Conservation (phyloP, 768 basidiomycete species). For the Macrocybe gigantea region DNA sequence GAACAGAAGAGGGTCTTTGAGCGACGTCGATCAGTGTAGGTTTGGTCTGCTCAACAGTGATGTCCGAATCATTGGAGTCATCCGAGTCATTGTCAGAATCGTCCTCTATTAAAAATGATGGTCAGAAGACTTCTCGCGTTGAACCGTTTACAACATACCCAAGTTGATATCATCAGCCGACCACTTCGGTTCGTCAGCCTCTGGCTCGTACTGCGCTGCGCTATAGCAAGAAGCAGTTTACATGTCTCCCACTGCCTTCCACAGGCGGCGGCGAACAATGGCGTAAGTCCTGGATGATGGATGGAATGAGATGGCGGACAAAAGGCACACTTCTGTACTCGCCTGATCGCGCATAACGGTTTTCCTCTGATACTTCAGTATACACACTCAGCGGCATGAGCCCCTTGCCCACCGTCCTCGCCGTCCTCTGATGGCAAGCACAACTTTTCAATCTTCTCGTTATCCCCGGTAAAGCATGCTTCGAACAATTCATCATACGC, state of each 20-base stretch:
- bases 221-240: slow-evolving; percentile 52
- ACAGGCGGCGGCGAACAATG: slow-evolving; percentile 42
- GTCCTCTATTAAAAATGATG: not conserved
- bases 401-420: slow-evolving; percentile 7
- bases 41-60: slow-evolving; percentile 29
- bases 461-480: slow-evolving; percentile 48
- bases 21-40: slow-evolving; percentile 50
- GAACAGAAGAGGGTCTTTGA: slow-evolving; percentile 36
- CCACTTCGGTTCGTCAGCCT: slow-evolving; percentile 23
- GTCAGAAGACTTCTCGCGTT: not conserved
- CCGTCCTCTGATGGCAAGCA: slow-evolving; percentile 40
- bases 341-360: slow-evolving; percentile 8
- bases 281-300: slow-evolving; percentile 32
- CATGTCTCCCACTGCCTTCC: slow-evolving; percentile 53
- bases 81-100: slow-evolving; percentile 32
- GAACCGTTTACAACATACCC: slow-evolving; percentile 17
- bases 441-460: slow-evolving; percentile 41
- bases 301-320: not conserved
- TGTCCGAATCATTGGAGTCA: slow-evolving; percentile 32
- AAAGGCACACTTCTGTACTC: slow-evolving; percentile 15
- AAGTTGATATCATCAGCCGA: slow-evolving; percentile 28
- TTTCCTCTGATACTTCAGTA: slow-evolving; percentile 21
- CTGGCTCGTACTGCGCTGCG: slow-evolving; percentile 46
- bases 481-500: slow-evolving; percentile 52
- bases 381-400: slow-evolving; percentile 37